Evolutionary conservation across 768 basidiomycete genomes (phyloP), one percentile per base, ranked within the genome.

Genomic region (Tricholoma bakamatsutake): DNA sequence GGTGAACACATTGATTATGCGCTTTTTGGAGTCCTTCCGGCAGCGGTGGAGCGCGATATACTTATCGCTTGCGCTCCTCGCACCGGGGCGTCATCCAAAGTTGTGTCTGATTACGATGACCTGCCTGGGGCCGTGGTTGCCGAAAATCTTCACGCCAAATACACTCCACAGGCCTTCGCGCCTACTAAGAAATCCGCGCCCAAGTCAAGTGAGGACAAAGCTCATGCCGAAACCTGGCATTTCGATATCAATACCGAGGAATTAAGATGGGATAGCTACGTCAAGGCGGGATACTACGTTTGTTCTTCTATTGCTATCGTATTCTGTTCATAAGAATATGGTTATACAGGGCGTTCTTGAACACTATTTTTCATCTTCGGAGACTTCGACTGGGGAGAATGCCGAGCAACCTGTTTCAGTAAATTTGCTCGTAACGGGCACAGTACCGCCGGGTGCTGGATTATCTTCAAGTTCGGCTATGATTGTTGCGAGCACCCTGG

Each of bases 401-500:
- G 60, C 57, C 7, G 62, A 62, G 2, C 64, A 60, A 7, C 87
- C 87, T 10, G 69, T 78, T 12, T 79, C 85, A 3, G 81, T 88
- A n/a, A 83, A 93, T 60, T 61, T 93, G 9, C 76, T 93, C 4
- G 82, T 92, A 10, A 84, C 85, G 0, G 94, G 94, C 1, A 81
- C 85, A 10, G 87, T 97, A 2, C 93, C 93, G 0, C 81, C 90
- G 2, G 94, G 93, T 0, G 88, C 90, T 0, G 93, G 94, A 0
- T 73, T 96, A 4, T 92, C 89, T 6, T 92, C 89, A 3, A 92
- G 89, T 59, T 90, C 91, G 0, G 93, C 93, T 0, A 88, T 96
- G 83, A 90, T 93, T 33, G 90, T 95, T 21, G 88, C 90, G 0
- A 90, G 88, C 39, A 88, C 91, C 0, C 74, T 95, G 30, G 82